A percentile compares a stretch with the other conserved stretches of the same genome.
Evolutionary conservation across 371 early-diverging fungal genomes (phyloP).

Genomic region (Haplosporangium sp.): DNA sequence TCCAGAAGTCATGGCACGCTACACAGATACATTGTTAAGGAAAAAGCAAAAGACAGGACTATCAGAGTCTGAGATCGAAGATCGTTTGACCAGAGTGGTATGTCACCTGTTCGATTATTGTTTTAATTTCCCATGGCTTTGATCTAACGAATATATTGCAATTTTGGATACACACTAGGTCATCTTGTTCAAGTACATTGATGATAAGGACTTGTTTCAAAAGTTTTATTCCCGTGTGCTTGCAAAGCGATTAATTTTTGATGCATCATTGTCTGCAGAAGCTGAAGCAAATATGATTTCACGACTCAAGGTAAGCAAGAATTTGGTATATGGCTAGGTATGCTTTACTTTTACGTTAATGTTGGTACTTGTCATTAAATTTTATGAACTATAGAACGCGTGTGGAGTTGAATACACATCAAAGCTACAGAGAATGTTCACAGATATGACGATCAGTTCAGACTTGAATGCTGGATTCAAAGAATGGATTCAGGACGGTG

Average conservation of each 20-base stretch:
- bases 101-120: not conserved
- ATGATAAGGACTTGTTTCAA: slow-evolving; percentile 92
- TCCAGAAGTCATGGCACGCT: slow-evolving; percentile 85
- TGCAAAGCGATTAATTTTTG: slow-evolving; percentile 84
- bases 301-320: slow-evolving; percentile 64
- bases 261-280: slow-evolving; percentile 78
- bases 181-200: slow-evolving; percentile 86
- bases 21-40: slow-evolving; percentile 84
- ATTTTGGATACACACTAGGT: slow-evolving; percentile 57
- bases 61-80: slow-evolving; percentile 58
- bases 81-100: slow-evolving; percentile 56
- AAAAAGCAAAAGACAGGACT: slow-evolving; percentile 60
- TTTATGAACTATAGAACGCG: slow-evolving; percentile 49
- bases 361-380: not conserved
- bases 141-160: no score
- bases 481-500: slow-evolving; percentile 60
- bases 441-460: slow-evolving; percentile 84
- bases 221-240: slow-evolving; percentile 85
- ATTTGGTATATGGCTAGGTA: not conserved
- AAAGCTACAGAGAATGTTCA: slow-evolving; percentile 92
- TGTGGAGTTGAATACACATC: slow-evolving; percentile 92
- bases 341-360: not conserved
- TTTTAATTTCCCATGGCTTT: not conserved
- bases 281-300: slow-evolving; percentile 80
- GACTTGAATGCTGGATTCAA: slow-evolving; percentile 79